Conservation (phyloP, 2,329 filamentous ascomycete genomes). For the Aphanoascus verrucosus region DNA sequence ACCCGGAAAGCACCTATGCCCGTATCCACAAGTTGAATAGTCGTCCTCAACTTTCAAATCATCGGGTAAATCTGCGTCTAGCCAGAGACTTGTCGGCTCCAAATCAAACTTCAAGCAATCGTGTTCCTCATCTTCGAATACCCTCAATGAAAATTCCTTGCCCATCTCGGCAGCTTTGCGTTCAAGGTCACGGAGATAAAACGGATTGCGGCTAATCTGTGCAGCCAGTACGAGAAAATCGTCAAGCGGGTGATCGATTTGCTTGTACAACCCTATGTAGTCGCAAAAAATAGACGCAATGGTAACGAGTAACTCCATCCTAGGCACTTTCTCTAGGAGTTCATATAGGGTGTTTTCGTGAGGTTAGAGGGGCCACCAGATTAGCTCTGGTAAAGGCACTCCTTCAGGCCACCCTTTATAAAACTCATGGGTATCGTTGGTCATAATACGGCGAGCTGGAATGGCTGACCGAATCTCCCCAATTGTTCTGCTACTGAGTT, state of each 20-base stretch:
- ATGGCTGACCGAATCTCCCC: conserved; percentile 2
- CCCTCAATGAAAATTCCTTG: background rate
- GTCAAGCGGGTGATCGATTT: background rate
- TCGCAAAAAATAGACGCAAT: background rate
- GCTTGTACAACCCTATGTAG: background rate
- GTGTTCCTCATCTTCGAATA: background rate
- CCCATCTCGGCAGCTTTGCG: background rate
- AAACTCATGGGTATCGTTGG: conserved; percentile 6
- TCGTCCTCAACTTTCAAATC: background rate
- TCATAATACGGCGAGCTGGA: conserved; percentile 11
- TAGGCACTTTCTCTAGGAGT: background rate
- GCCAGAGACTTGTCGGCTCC: background rate
- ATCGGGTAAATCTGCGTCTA: background rate
- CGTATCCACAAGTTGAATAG: background rate
- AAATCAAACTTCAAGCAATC: background rate
- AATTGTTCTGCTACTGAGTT: background rate
- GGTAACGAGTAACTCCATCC: background rate
- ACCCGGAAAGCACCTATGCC: background rate
- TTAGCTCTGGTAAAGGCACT: background rate
- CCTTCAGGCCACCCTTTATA: background rate
- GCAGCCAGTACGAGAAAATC: background rate
- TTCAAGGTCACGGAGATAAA: background rate
- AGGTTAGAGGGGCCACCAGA: background rate
- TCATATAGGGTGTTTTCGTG: background rate
- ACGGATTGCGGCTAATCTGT: background rate